Conservation (phyloP, 2,329 filamentous ascomycete genomes). For the Orbilia javanica region DNA sequence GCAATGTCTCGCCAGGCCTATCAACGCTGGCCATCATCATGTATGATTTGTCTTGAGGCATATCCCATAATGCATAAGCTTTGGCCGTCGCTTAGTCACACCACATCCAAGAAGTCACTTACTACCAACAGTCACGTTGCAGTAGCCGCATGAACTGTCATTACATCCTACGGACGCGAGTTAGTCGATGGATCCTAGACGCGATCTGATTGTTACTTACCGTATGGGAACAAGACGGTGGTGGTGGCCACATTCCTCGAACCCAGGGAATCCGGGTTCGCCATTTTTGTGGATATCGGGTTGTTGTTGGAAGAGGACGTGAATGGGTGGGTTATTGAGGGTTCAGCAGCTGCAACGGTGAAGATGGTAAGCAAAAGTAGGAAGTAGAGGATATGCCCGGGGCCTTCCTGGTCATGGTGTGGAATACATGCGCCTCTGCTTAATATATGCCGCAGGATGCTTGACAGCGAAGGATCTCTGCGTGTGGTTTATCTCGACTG, state of each 20-base stretch:
- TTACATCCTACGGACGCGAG: constrained; percentile 33
- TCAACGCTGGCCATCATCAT: constrained; percentile 56
- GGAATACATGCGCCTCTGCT: background rate
- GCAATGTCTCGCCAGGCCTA: constrained; percentile 14
- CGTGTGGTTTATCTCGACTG: background rate
- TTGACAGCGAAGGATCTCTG: background rate
- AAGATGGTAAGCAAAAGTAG: background rate
- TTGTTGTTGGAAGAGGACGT: background rate
- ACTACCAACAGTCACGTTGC: constrained; percentile 53
- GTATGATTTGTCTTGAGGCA: constrained; percentile 42
- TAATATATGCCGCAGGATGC: background rate
- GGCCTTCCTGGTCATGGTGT: background rate
- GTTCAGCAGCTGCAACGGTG: background rate
- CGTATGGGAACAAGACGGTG: constrained; percentile 49
- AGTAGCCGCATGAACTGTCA: constrained; percentile 55
- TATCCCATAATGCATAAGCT: background rate
- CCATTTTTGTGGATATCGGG: background rate
- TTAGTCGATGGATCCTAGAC: background rate
- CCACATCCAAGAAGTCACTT: constrained; percentile 2
- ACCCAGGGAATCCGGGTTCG: background rate
- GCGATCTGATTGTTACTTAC: background rate
- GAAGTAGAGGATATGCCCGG: too few relatives aligned
- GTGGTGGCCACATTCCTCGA: background rate
- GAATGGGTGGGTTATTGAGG: background rate
- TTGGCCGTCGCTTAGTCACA: background rate